phyloP scores from a whole-genome alignment of 257 asterid species.

The Coffea canephora region DNA sequence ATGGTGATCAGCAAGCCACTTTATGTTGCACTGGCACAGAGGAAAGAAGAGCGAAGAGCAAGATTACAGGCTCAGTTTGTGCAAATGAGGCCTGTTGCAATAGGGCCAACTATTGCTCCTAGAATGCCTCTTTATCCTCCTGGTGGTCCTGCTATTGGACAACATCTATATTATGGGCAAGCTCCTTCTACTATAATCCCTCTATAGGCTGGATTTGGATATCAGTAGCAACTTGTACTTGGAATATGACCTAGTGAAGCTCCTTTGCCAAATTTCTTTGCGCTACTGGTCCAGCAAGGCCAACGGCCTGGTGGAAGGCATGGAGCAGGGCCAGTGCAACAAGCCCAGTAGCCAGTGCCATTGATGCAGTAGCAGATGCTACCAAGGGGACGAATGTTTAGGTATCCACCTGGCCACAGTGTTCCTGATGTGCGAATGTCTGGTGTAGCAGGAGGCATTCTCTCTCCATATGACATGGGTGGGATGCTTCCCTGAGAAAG shows the following conservation, averaged over 20 bases:
- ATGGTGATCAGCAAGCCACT: conserved; percentile 52
- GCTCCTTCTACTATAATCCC: conserved; percentile 65
- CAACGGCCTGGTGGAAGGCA: conserved; percentile 58
- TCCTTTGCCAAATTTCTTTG: conserved; percentile 50
- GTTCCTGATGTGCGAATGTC: conserved; percentile 48
- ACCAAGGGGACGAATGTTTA: conserved; percentile 73
- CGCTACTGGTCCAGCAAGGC: conserved; percentile 53
- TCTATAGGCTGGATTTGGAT: conserved; percentile 75
- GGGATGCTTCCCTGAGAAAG: conserved; percentile 63
- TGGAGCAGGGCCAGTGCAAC: conserved; percentile 50
- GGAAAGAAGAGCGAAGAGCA: conserved; percentile 56
- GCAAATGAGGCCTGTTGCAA: conserved; percentile 67
- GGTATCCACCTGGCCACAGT: conserved; percentile 72
- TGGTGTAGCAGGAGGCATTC: conserved; percentile 64
- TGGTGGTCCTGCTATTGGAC: conserved; percentile 76
- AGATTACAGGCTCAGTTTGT: conserved; percentile 72
- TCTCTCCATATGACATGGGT: conserved; percentile 77
- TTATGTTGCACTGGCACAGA: conserved; percentile 58
- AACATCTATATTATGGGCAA: conserved; percentile 82
- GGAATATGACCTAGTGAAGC: conserved; percentile 64
- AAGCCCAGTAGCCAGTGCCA: conserved; percentile 46
- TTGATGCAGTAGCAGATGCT: conserved; percentile 64
- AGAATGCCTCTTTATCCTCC: conserved; percentile 86
- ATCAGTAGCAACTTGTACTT: conserved; percentile 62
- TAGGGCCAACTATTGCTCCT: conserved; percentile 63